Percentiles rank a stretch among this genome's conserved stretches.
These are phyloP conservation scores for Lactifluus piperatus DNA, from an alignment of 768 basidiomycete species.

Conservation along the genomic window DNA sequence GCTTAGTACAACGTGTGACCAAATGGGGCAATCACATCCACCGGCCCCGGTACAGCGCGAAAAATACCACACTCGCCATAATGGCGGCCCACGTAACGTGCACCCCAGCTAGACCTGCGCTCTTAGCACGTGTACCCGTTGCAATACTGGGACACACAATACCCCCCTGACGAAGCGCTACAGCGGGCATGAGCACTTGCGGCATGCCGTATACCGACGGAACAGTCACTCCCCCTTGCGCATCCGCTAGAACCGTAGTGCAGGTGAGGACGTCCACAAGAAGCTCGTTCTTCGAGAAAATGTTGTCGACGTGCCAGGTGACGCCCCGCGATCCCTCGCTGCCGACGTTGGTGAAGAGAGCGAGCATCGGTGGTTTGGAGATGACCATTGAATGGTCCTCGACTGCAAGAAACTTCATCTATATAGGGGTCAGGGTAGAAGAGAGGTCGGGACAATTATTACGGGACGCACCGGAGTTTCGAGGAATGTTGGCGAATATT, in stretches of 20 bases:
- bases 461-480: constrained; percentile 35
- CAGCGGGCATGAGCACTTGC: constrained; percentile 31
- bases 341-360: constrained; percentile 49
- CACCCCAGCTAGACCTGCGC: background rate
- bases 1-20: background rate
- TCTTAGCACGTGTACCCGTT: constrained; percentile 15
- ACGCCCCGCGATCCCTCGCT: constrained; percentile 25
- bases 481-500: constrained; percentile 35
- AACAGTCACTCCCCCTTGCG: constrained; percentile 35
- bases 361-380: constrained; percentile 48
- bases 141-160: constrained; percentile 20
- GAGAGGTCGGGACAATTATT: background rate
- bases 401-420: constrained; percentile 41
- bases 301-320: constrained; percentile 37
- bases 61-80: constrained; percentile 6
- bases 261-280: constrained; percentile 51
- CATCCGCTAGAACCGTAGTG: constrained; percentile 28
- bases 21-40: background rate
- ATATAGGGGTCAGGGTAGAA: background rate
- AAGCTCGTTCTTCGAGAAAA: constrained; percentile 33
- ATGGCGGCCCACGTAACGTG: constrained; percentile 12
- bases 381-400: constrained; percentile 36
- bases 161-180: constrained; percentile 24
- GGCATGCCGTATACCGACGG: constrained; percentile 38
- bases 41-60: constrained; percentile 4